phyloP scores from a whole-genome alignment of 2,329 filamentous ascomycete species.

The Aspergillus fumigatus region DNA sequence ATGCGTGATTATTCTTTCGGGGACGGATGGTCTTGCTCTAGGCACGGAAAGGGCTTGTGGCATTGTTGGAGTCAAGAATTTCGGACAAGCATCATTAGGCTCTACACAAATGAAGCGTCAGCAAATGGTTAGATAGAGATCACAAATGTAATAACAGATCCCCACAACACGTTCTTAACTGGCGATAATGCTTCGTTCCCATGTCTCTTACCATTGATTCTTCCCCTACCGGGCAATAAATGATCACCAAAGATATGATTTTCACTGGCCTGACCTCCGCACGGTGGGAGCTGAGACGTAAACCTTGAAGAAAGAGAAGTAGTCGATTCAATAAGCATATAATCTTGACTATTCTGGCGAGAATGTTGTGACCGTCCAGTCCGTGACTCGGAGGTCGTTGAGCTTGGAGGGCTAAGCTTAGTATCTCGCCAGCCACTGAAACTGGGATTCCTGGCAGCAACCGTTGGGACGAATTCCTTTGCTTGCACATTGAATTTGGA shows the following conservation, averaged over 20 bases:
- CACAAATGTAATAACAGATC: not conserved
- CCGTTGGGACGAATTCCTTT: not conserved
- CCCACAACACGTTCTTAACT: not conserved
- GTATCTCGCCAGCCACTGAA: conserved; percentile 7
- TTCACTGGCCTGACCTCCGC: not conserved
- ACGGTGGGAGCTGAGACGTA: not conserved
- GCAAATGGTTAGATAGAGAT: not conserved
- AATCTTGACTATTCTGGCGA: not conserved
- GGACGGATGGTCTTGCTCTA: not conserved
- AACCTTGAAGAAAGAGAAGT: not conserved
- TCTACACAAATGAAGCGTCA: not conserved
- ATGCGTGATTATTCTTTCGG: not conserved
- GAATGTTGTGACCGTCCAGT: not conserved
- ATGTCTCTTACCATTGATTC: not conserved
- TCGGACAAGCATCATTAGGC: not conserved
- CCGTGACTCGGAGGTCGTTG: not conserved
- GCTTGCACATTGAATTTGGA: not conserved
- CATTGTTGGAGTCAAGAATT: not conserved
- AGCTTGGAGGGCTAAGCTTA: conserved; percentile 3
- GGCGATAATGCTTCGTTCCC: not conserved
- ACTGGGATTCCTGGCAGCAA: not conserved
- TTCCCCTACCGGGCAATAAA: conserved; percentile 17
- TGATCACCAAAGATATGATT: conserved; percentile 18
- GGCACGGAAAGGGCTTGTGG: not conserved
- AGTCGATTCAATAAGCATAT: not conserved